phyloP scores from a whole-genome alignment of 768 basidiomycete species.

The Hemileccinum rubropunctum region DNA sequence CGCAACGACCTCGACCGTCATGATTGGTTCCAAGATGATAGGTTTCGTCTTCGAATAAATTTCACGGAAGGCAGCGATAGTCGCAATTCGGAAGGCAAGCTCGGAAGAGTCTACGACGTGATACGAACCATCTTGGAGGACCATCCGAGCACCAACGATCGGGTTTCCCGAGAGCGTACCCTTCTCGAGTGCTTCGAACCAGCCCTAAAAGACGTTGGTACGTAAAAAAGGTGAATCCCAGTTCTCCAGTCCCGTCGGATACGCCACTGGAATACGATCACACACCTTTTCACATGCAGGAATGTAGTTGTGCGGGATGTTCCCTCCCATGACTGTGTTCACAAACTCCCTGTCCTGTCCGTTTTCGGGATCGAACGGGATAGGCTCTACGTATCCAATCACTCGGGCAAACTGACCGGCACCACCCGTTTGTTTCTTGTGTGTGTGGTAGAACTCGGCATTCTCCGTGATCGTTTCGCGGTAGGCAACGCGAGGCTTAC shows the following conservation, averaged over 20 bases:
- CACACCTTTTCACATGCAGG: slow-evolving; percentile 91
- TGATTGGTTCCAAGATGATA: slow-evolving; percentile 94
- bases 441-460: slow-evolving; percentile 84
- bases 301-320: slow-evolving; percentile 87
- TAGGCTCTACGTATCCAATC: slow-evolving; percentile 86
- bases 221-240: not conserved
- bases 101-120: slow-evolving; percentile 97
- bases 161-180: slow-evolving; percentile 86
- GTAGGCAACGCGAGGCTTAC: slow-evolving; percentile 95
- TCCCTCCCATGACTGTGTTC: slow-evolving; percentile 87
- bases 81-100: slow-evolving; percentile 88
- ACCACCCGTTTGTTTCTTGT: slow-evolving; percentile 98
- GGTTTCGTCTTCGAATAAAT: slow-evolving; percentile 74
- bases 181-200: slow-evolving; percentile 91
- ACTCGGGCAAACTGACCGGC: slow-evolving; percentile 96
- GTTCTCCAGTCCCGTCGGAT: not conserved
- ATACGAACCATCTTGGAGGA: slow-evolving; percentile 88
- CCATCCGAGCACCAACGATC: slow-evolving; percentile 80
- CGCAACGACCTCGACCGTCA: slow-evolving; percentile 96
- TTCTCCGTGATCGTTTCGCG: slow-evolving; percentile 88
- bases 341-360: slow-evolving; percentile 86
- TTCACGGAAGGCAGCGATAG: slow-evolving; percentile 91
- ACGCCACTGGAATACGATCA: not conserved
- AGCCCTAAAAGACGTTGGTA: slow-evolving; percentile 56
- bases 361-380: slow-evolving; percentile 68